These are phyloP conservation scores for Aspergillus sclerotioniger DNA, from an alignment of 495 filamentous ascomycete species.

Conservation along the genomic window DNA sequence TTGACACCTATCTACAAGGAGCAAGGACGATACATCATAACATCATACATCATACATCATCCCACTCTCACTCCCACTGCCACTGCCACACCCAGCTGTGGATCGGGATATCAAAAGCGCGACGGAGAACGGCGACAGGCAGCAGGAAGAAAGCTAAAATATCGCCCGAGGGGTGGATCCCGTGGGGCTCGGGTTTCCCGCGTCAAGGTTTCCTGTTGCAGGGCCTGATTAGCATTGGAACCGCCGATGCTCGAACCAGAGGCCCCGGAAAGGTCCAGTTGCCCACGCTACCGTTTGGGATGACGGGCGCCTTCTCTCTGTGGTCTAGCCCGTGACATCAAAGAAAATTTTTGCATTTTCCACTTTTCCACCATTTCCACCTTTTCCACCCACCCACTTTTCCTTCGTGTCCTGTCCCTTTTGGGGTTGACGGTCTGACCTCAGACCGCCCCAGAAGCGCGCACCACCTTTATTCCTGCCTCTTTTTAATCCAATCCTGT, in stretches of 20 bases:
- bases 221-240: neutral
- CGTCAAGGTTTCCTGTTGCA: constrained; percentile 5
- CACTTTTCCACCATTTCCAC: neutral
- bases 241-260: too few relatives aligned
- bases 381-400: neutral
- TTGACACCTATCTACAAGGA: too few relatives aligned
- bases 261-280: neutral
- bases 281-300: neutral
- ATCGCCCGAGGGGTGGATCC: neutral
- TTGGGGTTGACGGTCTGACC: constrained; percentile 7
- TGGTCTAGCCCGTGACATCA: neutral
- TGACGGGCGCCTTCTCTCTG: neutral
- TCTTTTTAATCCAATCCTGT: constrained; percentile 6
- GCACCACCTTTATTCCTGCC: constrained; percentile 1
- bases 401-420: neutral
- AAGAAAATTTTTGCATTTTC: neutral
- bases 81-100: neutral
- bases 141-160: neutral
- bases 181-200: constrained; percentile 5
- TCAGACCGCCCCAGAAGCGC: constrained; percentile 3
- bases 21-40: too few relatives aligned
- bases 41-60: too few relatives aligned
- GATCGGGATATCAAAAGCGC: neutral
- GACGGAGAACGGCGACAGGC: neutral
- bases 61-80: too few relatives aligned